A percentile compares a stretch with the other conserved stretches of the same genome.
phyloP scores from a whole-genome alignment of 371 early-diverging fungal species.

The Catenaria anguillulae region DNA sequence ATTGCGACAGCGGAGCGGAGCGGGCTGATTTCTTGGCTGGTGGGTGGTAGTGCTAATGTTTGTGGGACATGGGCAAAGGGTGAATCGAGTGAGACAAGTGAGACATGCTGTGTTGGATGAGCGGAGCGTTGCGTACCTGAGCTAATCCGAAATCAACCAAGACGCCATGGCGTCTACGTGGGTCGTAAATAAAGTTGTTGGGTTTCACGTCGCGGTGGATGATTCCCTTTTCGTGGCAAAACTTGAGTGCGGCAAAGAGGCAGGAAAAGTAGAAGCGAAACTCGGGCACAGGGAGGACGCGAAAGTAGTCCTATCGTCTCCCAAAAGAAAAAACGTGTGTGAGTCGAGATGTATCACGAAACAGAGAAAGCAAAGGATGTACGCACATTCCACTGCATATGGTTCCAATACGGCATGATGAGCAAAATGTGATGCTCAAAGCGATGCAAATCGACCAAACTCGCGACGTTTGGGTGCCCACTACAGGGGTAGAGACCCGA shows the following conservation, averaged over 20 bases:
- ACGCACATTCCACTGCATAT: slow-evolving; percentile 68
- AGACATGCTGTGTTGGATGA: too few species aligned
- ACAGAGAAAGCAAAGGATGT: too few species aligned
- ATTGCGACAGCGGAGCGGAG: too few species aligned
- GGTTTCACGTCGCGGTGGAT: slow-evolving; percentile 97
- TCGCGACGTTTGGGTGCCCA: slow-evolving; percentile 45
- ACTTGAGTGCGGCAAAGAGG: slow-evolving; percentile 52
- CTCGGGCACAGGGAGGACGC: slow-evolving; percentile 44
- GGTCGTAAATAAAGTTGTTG: slow-evolving; percentile 84
- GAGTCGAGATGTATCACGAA: too few species aligned
- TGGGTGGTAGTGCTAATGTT: too few species aligned
- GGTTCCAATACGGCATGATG: slow-evolving; percentile 77
- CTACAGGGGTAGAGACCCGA: not conserved
- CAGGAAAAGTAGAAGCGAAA: slow-evolving; percentile 67
- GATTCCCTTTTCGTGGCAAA: slow-evolving; percentile 53
- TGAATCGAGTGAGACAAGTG: too few species aligned
- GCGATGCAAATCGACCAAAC: slow-evolving; percentile 66
- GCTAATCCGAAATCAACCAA: slow-evolving; percentile 98
- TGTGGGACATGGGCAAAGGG: too few species aligned
- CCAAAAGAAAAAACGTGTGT: too few species aligned
- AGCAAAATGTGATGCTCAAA: slow-evolving; percentile 71
- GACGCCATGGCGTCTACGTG: slow-evolving; percentile 49
- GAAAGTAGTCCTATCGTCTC: slow-evolving; percentile 42
- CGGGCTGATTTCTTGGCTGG: too few species aligned
- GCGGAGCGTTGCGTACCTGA: slow-evolving; percentile 31